These are phyloP conservation scores for Ettlia oleoabundans DNA, from an alignment of 139 green algal species.

Conservation along the genomic window DNA sequence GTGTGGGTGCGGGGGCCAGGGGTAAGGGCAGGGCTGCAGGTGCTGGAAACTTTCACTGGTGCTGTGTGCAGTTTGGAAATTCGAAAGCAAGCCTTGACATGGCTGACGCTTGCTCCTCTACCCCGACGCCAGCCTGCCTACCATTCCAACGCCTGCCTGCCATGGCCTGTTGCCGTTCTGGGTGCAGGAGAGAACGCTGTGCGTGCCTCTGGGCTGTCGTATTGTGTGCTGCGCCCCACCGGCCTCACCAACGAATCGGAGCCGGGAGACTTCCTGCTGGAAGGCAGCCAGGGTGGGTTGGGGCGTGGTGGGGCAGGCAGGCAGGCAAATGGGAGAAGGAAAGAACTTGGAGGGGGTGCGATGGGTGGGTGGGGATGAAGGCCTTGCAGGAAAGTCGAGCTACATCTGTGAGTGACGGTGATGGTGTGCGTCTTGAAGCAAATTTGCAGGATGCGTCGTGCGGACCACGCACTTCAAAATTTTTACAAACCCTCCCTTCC, in stretches of 20 bases:
- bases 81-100: too few species aligned
- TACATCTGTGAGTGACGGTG: too few species aligned
- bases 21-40: not conserved
- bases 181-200: slow-evolving; percentile 68
- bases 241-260: not conserved
- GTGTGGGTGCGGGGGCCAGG: not conserved
- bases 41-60: not conserved
- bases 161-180: not conserved
- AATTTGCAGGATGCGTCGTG: too few species aligned
- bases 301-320: not conserved
- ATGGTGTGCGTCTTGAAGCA: too few species aligned
- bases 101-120: too few species aligned
- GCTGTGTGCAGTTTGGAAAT: too few species aligned
- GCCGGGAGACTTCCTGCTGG: not conserved
- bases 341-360: not conserved
- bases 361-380: too few species aligned
- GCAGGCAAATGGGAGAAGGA: not conserved
- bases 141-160: not conserved
- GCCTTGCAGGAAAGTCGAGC: too few species aligned
- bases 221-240: slow-evolving; percentile 73
- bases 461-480: too few species aligned
- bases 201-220: slow-evolving; percentile 67
- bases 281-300: not conserved
- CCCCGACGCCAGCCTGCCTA: too few species aligned
- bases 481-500: too few species aligned